Percentiles rank a stretch among this genome's conserved stretches.
Evolutionary conservation across 371 early-diverging fungal species (phyloP).

Genomic region (Rhizopus arrhizus): DNA sequence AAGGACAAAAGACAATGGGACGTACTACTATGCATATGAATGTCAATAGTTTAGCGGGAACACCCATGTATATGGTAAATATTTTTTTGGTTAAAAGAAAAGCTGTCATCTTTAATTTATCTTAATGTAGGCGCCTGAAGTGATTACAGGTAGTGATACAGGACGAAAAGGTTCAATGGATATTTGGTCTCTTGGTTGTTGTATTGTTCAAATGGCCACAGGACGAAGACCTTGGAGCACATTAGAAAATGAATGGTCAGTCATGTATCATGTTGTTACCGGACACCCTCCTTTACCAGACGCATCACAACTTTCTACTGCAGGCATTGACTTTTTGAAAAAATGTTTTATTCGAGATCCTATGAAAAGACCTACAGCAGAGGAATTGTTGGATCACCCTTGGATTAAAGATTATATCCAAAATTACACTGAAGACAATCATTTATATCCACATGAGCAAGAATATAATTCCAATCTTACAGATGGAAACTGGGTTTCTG

Average conservation of each 20-base stretch:
- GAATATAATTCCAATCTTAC: slow-evolving; percentile 4
- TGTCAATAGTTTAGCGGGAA: slow-evolving; percentile 82
- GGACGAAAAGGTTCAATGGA: slow-evolving; percentile 86
- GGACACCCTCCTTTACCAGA: slow-evolving; percentile 77
- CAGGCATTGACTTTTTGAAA: slow-evolving; percentile 76
- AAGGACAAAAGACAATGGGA: slow-evolving; percentile 75
- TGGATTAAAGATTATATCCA: slow-evolving; percentile 68
- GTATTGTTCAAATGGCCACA: slow-evolving; percentile 93
- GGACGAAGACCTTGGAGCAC: slow-evolving; percentile 93
- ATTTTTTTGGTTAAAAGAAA: background rate
- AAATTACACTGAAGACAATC: slow-evolving; percentile 26
- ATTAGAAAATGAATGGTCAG: slow-evolving; percentile 92
- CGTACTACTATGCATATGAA: slow-evolving; percentile 62
- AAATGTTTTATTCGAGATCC: slow-evolving; percentile 81
- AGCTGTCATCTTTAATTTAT: background rate
- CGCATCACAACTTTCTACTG: slow-evolving; percentile 60
- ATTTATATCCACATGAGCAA: slow-evolving; percentile 4
- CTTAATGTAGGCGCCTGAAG: slow-evolving; percentile 79
- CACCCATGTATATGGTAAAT: slow-evolving; percentile 93
- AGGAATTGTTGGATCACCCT: slow-evolving; percentile 71
- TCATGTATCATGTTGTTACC: slow-evolving; percentile 83
- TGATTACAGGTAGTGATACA: slow-evolving; percentile 80
- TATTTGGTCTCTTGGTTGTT: slow-evolving; percentile 94
- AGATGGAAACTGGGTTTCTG: slow-evolving; percentile 3
- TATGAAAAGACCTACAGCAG: slow-evolving; percentile 73